Conservation (phyloP, 805 yeast genomes). For the Phaffomyces opuntiae region DNA sequence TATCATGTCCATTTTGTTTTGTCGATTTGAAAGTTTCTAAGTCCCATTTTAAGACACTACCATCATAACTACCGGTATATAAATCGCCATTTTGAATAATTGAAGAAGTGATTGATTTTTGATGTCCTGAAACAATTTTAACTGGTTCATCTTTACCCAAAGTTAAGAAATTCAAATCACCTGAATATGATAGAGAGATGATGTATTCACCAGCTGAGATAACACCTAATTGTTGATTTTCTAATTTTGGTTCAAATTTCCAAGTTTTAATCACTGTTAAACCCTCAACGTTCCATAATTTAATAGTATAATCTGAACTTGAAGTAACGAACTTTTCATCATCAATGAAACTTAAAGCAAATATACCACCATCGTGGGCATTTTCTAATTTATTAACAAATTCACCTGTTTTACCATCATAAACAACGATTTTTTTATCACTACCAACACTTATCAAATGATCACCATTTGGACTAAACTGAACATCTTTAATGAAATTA, state of each 20-base stretch:
- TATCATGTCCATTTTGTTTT: constrained; percentile 45
- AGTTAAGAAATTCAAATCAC: constrained; percentile 58
- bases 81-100: constrained; percentile 23
- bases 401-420: constrained; percentile 87
- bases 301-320: constrained; percentile 75
- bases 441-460: constrained; percentile 75
- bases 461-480: constrained; percentile 76
- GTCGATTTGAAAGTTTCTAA: constrained; percentile 30
- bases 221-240: constrained; percentile 75
- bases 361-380: constrained; percentile 74
- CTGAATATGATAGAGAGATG: constrained; percentile 63
- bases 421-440: constrained; percentile 69
- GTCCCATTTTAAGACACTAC: constrained; percentile 60
- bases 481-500: constrained; percentile 74
- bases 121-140: constrained; percentile 63
- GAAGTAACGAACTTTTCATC: constrained; percentile 65
- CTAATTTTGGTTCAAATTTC: constrained; percentile 40
- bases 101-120: constrained; percentile 67
- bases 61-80: constrained; percentile 77
- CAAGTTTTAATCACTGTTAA: constrained; percentile 44
- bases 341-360: constrained; percentile 62
- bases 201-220: constrained; percentile 54
- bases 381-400: constrained; percentile 38
- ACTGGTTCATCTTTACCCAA: constrained; percentile 28
- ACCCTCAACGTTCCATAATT: constrained; percentile 49